phyloP scores from a whole-genome alignment of 177 flowering plant species.

The Tripterygium wilfordii region DNA sequence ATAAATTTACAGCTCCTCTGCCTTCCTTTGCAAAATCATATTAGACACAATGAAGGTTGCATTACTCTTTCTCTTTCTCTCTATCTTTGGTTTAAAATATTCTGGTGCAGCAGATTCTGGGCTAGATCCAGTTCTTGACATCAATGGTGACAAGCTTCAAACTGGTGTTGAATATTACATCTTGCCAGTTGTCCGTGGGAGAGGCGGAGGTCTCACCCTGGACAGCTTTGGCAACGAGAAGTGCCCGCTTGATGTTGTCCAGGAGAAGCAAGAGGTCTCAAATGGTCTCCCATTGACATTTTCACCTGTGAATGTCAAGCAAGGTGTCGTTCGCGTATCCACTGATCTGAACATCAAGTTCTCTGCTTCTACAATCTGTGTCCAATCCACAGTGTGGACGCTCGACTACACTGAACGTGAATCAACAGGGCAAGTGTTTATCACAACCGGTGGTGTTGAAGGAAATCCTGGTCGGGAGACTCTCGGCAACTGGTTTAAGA shows the following conservation, averaged over 20 bases:
- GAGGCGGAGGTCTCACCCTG: background rate
- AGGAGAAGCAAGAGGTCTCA: background rate
- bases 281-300: background rate
- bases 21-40: no score
- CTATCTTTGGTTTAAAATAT: no score
- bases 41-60: no score
- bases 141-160: no score
- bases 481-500: slow-evolving; percentile 33
- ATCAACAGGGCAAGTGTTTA: slow-evolving; percentile 10
- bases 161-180: no score
- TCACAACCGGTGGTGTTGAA: slow-evolving; percentile 23
- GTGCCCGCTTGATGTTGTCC: background rate
- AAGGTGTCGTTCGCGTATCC: background rate
- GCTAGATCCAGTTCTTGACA: no score
- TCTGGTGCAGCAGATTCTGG: no score
- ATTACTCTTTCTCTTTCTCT: no score
- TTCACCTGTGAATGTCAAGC: background rate
- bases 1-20: no score
- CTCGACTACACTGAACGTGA: no score
- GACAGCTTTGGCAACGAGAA: background rate
- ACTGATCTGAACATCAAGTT: background rate
- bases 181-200: no score
- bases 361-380: background rate
- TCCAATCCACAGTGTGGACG: background rate
- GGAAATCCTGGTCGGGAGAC: slow-evolving; percentile 34